Evolutionary conservation across 2,329 filamentous ascomycete species (phyloP).

Genomic region (Coniella lustricola): DNA sequence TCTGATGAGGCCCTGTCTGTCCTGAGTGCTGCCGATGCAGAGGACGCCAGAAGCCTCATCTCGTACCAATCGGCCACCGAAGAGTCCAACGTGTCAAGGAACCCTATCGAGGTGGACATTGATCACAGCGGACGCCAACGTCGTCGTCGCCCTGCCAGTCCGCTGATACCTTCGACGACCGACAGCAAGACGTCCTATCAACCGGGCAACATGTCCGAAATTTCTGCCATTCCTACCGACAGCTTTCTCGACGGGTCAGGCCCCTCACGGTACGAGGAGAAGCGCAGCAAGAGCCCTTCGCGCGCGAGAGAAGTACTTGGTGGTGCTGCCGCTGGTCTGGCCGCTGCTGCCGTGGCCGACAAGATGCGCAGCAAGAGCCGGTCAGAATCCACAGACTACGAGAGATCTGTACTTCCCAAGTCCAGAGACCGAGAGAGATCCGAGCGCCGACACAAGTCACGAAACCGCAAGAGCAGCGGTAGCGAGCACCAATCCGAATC

Average conservation of each 20-base stretch:
- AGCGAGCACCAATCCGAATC: slow-evolving; percentile 42
- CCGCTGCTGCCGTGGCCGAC: slow-evolving; percentile 33
- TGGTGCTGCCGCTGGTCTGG: slow-evolving; percentile 31
- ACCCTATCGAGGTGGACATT: slow-evolving; percentile 87
- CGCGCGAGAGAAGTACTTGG: slow-evolving; percentile 32
- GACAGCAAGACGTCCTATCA: slow-evolving; percentile 55
- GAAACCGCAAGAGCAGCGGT: slow-evolving; percentile 43
- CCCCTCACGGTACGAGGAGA: slow-evolving; percentile 28
- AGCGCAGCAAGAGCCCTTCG: slow-evolving; percentile 36
- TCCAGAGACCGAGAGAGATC: slow-evolving; percentile 38
- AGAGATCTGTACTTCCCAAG: slow-evolving; percentile 21
- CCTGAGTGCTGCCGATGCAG: slow-evolving; percentile 26
- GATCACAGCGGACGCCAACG: slow-evolving; percentile 47
- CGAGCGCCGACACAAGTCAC: slow-evolving; percentile 42
- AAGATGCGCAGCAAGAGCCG: slow-evolving; percentile 35
- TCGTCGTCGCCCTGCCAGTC: slow-evolving; percentile 61
- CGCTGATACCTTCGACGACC: slow-evolving; percentile 50
- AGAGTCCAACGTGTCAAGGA: slow-evolving; percentile 68
- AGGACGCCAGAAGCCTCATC: slow-evolving; percentile 60
- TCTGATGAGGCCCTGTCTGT: slow-evolving; percentile 33
- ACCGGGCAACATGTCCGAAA: slow-evolving; percentile 67
- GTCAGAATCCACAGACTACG: slow-evolving; percentile 34
- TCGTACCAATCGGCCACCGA: slow-evolving; percentile 75
- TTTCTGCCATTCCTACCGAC: slow-evolving; percentile 66
- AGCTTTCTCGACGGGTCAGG: slow-evolving; percentile 56